Percentiles rank a stretch among this genome's conserved stretches.
Evolutionary conservation across 148 eudicot genomes (phyloP).

Genomic region (Rhododendron ovatum): DNA sequence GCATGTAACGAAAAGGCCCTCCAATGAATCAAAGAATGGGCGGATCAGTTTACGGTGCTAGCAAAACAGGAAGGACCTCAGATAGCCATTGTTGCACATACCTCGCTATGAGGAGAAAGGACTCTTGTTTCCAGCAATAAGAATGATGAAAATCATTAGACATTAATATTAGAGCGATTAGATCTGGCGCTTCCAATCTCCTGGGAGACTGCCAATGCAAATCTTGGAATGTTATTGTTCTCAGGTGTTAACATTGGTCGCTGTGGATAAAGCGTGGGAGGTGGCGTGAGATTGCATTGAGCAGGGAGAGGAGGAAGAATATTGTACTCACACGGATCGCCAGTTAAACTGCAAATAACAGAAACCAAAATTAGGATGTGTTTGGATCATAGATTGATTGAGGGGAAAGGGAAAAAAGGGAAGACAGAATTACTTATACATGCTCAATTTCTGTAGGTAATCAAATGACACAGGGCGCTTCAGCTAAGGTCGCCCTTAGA

Average conservation of each 20-base stretch:
- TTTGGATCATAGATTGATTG: not conserved
- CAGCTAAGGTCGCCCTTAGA: too few relatives aligned
- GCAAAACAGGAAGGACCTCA: not conserved
- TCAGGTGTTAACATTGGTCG: constrained; percentile 78
- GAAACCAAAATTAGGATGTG: not conserved
- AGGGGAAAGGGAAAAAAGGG: not conserved
- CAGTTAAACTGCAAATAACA: constrained; percentile 41
- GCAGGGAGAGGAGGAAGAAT: constrained; percentile 82
- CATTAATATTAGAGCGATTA: constrained; percentile 84
- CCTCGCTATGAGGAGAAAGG: not conserved
- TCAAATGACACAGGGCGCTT: not conserved
- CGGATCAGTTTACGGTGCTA: constrained; percentile 8
- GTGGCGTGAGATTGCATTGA: constrained; percentile 78
- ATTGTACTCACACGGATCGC: constrained; percentile 65
- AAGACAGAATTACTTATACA: not conserved
- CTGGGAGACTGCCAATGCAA: constrained; percentile 35
- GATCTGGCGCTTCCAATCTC: constrained; percentile 55
- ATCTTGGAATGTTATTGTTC: constrained; percentile 56
- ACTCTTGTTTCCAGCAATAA: not conserved
- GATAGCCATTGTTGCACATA: not conserved
- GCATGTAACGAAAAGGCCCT: not conserved
- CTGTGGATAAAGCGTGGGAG: constrained; percentile 90
- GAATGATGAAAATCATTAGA: constrained; percentile 20
- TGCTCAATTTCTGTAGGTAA: not conserved
- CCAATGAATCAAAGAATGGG: constrained; percentile 28